Evolutionary conservation across 352 stramenopile genomes (phyloP).

Genomic region (Globisporangium ultimum): DNA sequence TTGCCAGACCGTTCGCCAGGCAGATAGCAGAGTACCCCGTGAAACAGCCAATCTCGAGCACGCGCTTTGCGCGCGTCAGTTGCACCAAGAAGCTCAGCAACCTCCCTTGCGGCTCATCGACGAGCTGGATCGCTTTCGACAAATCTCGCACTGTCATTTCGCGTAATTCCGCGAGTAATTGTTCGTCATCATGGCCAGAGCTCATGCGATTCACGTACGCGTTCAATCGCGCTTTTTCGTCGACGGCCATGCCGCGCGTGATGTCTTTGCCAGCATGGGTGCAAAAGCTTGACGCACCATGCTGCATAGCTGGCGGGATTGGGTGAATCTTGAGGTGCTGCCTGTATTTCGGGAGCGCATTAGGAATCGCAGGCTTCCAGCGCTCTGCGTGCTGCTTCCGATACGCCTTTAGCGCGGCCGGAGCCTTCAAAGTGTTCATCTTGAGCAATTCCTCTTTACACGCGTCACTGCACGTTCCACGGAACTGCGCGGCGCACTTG

Average conservation of each 20-base stretch:
- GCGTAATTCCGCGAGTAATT: slow-evolving; percentile 38
- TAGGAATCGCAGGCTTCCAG: slow-evolving; percentile 60
- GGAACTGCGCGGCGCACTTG: slow-evolving; percentile 24
- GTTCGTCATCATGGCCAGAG: slow-evolving; percentile 15
- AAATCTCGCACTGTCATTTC: slow-evolving; percentile 31
- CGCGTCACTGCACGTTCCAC: slow-evolving; percentile 30
- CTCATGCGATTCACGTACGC: slow-evolving; percentile 19
- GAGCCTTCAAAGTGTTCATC: slow-evolving; percentile 42
- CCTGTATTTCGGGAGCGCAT: slow-evolving; percentile 15
- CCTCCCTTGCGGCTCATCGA: slow-evolving; percentile 59
- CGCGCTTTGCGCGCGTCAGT: slow-evolving; percentile 56
- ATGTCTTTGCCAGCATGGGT: background rate
- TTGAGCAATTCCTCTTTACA: slow-evolving; percentile 53
- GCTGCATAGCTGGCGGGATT: background rate
- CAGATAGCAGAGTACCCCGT: slow-evolving; percentile 92
- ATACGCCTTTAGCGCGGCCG: slow-evolving; percentile 46
- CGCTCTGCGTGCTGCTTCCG: slow-evolving; percentile 48
- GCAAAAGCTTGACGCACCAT: background rate
- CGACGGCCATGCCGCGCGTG: background rate
- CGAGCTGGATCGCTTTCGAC: slow-evolving; percentile 54
- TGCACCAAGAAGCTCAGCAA: slow-evolving; percentile 74
- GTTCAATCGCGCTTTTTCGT: slow-evolving; percentile 13
- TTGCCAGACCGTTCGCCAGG: slow-evolving; percentile 53
- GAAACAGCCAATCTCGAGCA: slow-evolving; percentile 93
- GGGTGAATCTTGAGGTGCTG: slow-evolving; percentile 11